These are phyloP conservation scores for Colletotrichum tabaci DNA, from an alignment of 2,329 filamentous ascomycete genomes.

Conservation along the genomic window DNA sequence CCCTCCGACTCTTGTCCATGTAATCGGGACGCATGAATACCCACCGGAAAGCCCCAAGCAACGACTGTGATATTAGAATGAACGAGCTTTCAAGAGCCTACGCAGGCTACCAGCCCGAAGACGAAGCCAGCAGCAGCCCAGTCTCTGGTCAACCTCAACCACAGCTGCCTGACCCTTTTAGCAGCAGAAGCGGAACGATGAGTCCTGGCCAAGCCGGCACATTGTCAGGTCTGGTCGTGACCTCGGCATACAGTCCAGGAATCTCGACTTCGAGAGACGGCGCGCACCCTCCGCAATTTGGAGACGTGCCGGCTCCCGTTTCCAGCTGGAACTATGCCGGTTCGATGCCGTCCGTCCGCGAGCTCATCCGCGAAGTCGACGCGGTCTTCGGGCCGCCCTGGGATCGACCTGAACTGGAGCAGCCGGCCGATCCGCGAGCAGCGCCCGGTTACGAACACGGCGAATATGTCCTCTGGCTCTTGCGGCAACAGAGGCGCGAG, in stretches of 20 bases:
- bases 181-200: neutral
- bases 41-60: too few relatives aligned
- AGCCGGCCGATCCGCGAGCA: neutral
- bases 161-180: too few relatives aligned
- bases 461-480: too few relatives aligned
- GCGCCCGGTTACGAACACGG: neutral
- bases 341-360: neutral
- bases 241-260: neutral
- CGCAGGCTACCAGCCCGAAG: neutral
- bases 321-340: neutral
- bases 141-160: neutral
- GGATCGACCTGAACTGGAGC: neutral
- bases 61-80: neutral
- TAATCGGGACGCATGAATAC: neutral
- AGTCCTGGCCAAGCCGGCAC: neutral
- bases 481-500: neutral
- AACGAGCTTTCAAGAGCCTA: too few relatives aligned
- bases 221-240: neutral
- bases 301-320: neutral
- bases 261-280: neutral
- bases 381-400: neutral
- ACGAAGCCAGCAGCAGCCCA: neutral
- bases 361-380: neutral
- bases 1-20: too few relatives aligned
- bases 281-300: neutral